These are phyloP conservation scores for Aegle marmelos DNA, from an alignment of 345 rosid genomes.

Conservation along the genomic window DNA sequence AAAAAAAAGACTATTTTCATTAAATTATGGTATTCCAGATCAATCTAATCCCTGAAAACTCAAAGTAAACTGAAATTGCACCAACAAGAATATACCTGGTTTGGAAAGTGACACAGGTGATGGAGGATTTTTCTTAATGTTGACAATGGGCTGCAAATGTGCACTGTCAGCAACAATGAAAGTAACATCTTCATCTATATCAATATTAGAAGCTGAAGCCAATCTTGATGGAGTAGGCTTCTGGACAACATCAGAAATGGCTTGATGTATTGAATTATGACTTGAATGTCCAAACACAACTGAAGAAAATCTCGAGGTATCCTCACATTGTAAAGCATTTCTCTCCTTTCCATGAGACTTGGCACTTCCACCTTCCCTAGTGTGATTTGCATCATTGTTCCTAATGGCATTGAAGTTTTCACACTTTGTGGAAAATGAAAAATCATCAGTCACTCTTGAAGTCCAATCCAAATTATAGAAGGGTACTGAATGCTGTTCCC, in stretches of 20 bases:
- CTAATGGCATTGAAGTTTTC: slow-evolving; percentile 15
- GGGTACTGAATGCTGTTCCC: slow-evolving; percentile 19
- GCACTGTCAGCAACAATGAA: slow-evolving; percentile 19
- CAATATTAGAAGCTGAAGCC: slow-evolving; percentile 18
- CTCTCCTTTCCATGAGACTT: slow-evolving; percentile 3
- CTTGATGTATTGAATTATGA: slow-evolving; percentile 21
- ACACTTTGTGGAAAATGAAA: slow-evolving; percentile 2
- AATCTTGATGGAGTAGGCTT: slow-evolving; percentile 15
- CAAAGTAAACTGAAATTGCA: slow-evolving; percentile 1
- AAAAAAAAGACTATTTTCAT: background rate
- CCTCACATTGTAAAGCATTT: slow-evolving; percentile 17
- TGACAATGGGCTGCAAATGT: slow-evolving; percentile 33
- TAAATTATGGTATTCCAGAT: background rate
- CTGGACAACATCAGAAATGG: slow-evolving; percentile 9
- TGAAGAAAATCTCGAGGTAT: slow-evolving; percentile 16
- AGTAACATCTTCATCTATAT: slow-evolving; percentile 30
- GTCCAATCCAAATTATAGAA: slow-evolving; percentile 26
- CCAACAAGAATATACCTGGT: slow-evolving; percentile 45
- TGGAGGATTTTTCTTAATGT: slow-evolving; percentile 48
- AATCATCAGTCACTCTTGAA: slow-evolving; percentile 23
- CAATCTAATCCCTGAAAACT: background rate
- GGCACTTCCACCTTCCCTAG: slow-evolving; percentile 3
- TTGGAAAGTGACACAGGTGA: slow-evolving; percentile 27
- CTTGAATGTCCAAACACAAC: slow-evolving; percentile 23
- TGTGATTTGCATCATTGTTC: slow-evolving; percentile 1